Base-by-base conservation (phyloP, 306 rosid genomes). In the Astragalus glycyphyllos region DNA sequence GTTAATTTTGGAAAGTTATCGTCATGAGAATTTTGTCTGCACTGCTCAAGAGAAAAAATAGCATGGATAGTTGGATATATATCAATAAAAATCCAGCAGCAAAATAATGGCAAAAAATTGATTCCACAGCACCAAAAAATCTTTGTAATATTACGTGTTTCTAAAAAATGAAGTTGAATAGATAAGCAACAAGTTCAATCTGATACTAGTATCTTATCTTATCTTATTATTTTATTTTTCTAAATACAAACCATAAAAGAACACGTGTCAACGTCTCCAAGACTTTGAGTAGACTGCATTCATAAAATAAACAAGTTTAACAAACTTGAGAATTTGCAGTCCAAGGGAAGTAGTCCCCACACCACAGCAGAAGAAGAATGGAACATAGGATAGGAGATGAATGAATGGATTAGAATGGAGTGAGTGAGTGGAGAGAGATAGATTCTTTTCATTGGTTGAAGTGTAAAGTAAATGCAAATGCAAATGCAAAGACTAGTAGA, bases 81-180 rank as follows among this genome's bases (percentile, higher is more conserved):
- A 20, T 65, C 62, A 58, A 66, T 23, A 55, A 31, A 58, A 58
- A 67, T 14, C 63, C 75, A 58, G 11, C 41, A 2, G 49, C 34
- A 4, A 34, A 50, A 40, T 23, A 32, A 61, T 5, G 8, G 34
- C n/a, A 68, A 53, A 68, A 48, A 32, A 15, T 42, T 60, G n/a
- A 58, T 62, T 54, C 45, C 41, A 45, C 10, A 9, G 23, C 3
- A 26, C 4, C 4, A 15, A 76, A 45, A 53, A 35, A 71, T 35
- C 54, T 13, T 54, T 13, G 14, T 40, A 46, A 13, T 57, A 56
- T 26, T 45, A 8, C 29, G 66, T 47, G 31, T 64, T 38, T 13
- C 72, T 46, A 11, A 34, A 71, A 55, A 62, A 12, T 71, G 81
- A 13, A 13, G 67, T 35, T 65, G 44, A 65, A n/a, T 57, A 71